Evolutionary conservation across 768 basidiomycete species (phyloP).

Genomic region (Tubosaeta sp.): DNA sequence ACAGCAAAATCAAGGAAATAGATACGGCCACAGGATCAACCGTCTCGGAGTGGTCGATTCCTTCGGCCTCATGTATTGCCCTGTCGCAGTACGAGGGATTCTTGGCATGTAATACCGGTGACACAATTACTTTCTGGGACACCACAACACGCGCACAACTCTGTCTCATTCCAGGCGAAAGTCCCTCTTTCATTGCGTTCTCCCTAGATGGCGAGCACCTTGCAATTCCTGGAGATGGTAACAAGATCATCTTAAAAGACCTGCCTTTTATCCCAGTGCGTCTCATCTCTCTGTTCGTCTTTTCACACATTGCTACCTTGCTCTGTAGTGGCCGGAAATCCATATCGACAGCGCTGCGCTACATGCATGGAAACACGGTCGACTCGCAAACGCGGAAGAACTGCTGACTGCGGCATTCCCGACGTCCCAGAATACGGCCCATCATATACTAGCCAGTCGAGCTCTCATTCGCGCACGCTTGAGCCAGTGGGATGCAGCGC

Average conservation of each 20-base stretch:
- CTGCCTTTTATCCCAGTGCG: not conserved
- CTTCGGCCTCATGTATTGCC: not conserved
- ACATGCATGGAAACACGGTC: not conserved
- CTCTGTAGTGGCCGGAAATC: not conserved
- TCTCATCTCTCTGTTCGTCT: not conserved
- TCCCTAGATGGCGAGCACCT: not conserved
- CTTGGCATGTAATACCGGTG: not conserved
- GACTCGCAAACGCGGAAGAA: not conserved
- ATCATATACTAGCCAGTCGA: too few species aligned
- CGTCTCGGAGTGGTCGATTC: not conserved
- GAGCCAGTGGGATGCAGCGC: too few species aligned
- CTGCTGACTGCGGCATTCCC: not conserved
- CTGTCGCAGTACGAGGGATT: not conserved
- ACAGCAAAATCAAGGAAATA: not conserved
- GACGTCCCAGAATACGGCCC: too few species aligned
- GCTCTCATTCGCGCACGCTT: too few species aligned
- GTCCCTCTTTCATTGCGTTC: not conserved
- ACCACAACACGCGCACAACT: not conserved
- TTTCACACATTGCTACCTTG: not conserved
- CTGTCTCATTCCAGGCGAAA: not conserved
- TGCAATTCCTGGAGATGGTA: not conserved
- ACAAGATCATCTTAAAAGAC: not conserved
- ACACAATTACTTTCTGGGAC: constrained; percentile 1
- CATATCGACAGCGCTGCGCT: not conserved
- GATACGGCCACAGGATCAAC: not conserved